These are phyloP conservation scores for Colletotrichum liaoningense DNA, from an alignment of 2,329 filamentous ascomycete species.

Conservation along the genomic window DNA sequence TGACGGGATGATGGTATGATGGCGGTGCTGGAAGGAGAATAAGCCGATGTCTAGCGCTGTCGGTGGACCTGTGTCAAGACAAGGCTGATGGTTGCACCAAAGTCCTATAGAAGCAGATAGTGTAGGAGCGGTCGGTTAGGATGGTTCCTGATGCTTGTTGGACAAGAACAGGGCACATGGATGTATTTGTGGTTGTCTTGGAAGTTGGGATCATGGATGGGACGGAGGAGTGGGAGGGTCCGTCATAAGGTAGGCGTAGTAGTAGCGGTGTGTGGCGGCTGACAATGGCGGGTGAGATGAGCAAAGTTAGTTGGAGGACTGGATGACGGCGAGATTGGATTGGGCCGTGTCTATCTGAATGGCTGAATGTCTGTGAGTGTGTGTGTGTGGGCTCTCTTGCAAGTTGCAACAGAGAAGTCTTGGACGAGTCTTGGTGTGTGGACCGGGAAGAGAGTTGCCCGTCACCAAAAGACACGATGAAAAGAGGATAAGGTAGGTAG, in stretches of 20 bases:
- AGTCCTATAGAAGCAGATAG: background rate
- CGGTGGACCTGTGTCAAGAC: conserved; percentile 17
- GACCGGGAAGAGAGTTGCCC: conserved; percentile 26
- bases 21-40: conserved; percentile 32
- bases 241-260: background rate
- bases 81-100: background rate
- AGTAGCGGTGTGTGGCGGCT: conserved; percentile 17
- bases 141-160: conserved; percentile 1
- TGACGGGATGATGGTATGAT: conserved; percentile 4
- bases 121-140: background rate
- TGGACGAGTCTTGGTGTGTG: conserved; percentile 21
- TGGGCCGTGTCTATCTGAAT: background rate
- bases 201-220: conserved; percentile 13
- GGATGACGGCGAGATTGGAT: conserved; percentile 19
- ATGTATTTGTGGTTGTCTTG: background rate
- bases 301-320: conserved; percentile 22
- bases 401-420: background rate
- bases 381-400: background rate
- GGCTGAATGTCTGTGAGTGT: background rate
- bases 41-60: conserved; percentile 22
- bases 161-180: conserved; percentile 19
- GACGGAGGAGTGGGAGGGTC: background rate
- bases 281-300: conserved; percentile 28
- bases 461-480: background rate
- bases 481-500: background rate